Conservation (phyloP, 768 basidiomycete species). For the Mycena olivaceomarginata region DNA sequence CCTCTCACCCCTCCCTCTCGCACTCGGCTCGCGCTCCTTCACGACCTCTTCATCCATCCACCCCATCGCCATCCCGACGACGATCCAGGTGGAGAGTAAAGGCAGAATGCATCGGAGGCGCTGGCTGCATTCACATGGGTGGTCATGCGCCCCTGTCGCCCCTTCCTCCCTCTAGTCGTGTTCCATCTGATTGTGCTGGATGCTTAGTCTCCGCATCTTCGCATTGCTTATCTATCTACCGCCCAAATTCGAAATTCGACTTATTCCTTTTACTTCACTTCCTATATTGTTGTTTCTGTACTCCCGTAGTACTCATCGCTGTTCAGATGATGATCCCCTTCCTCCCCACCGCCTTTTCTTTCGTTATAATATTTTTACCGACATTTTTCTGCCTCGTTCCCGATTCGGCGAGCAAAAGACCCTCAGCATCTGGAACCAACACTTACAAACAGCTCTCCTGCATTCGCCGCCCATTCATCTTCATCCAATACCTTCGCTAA, state of each 20-base stretch:
- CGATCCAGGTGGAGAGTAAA: too few relatives aligned
- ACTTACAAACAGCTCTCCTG: slow-evolving; percentile 5
- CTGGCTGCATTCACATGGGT: not conserved
- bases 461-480: not conserved
- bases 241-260: slow-evolving; percentile 4
- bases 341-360: not conserved
- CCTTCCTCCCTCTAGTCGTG: not conserved
- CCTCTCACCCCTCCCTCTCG: not conserved
- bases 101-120: not conserved
- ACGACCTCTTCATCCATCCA: not conserved
- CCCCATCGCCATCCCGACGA: not conserved
- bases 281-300: slow-evolving; percentile 6
- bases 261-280: not conserved
- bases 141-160: not conserved
- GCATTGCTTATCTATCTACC: not conserved
- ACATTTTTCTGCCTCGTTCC: slow-evolving; percentile 1
- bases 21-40: not conserved
- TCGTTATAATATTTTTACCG: not conserved
- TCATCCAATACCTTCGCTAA: too few relatives aligned
- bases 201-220: not conserved
- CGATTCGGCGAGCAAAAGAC: not conserved
- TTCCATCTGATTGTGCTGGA: not conserved
- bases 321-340: too few relatives aligned
- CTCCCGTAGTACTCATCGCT: slow-evolving; percentile 4
- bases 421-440: not conserved